A percentile compares a stretch with the other conserved stretches of the same genome.
Evolutionary conservation across 441 rosid species (phyloP).

Genomic region (Brassica balearica): DNA sequence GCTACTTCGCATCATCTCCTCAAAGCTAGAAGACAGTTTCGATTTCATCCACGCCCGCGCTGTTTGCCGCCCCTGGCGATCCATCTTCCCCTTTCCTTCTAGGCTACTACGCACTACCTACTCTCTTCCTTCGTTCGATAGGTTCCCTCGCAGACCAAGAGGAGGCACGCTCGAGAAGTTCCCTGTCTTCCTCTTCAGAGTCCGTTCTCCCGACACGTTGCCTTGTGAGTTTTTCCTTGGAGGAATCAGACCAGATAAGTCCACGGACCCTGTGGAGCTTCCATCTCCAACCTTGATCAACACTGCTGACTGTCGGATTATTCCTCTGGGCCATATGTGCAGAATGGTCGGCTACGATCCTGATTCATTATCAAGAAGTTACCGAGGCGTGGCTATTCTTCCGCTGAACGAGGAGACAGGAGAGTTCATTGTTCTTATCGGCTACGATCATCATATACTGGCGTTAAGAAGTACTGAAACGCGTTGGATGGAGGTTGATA

Average conservation of each 20-base stretch:
- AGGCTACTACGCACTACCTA: neutral
- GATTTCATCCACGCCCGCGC: neutral
- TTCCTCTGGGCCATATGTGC: neutral
- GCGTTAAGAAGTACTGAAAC: neutral
- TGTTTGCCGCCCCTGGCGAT: neutral
- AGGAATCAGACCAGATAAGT: neutral
- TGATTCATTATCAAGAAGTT: neutral
- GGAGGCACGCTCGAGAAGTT: neutral
- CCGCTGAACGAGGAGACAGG: neutral
- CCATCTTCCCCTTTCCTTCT: slow-evolving; percentile 2
- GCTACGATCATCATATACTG: neutral
- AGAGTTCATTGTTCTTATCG: neutral
- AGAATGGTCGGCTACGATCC: neutral
- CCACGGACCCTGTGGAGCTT: neutral
- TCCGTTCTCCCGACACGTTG: neutral
- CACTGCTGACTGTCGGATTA: neutral
- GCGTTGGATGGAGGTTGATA: neutral
- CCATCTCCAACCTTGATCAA: neutral
- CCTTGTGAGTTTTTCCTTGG: neutral
- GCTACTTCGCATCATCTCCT: neutral
- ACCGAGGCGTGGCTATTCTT: neutral
- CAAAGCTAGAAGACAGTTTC: neutral
- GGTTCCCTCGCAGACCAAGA: neutral
- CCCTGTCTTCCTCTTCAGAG: slow-evolving; percentile 17
- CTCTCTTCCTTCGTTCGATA: neutral